phyloP scores from a whole-genome alignment of 1,139 yeast species.

The Diutina ranongensis region DNA sequence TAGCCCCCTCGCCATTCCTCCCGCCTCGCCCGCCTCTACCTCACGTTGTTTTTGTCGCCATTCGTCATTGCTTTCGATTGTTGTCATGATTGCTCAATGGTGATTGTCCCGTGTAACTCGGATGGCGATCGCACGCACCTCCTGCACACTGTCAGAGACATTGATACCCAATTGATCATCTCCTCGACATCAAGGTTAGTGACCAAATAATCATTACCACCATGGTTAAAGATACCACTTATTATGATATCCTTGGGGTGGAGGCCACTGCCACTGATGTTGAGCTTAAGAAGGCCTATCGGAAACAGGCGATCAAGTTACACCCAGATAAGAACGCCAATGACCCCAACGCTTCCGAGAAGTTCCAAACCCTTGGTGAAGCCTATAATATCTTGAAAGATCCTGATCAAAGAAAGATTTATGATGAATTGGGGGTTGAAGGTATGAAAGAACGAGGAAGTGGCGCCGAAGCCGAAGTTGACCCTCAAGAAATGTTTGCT shows the following conservation, averaged over 20 bases:
- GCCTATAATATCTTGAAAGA: slow-evolving; percentile 6
- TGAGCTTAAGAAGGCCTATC: slow-evolving; percentile 18
- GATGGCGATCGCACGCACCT: background rate
- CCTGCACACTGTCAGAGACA: background rate
- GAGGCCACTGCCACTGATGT: slow-evolving; percentile 14
- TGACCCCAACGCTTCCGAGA: slow-evolving; percentile 18
- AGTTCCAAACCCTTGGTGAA: slow-evolving; percentile 15
- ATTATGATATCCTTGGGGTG: slow-evolving; percentile 17
- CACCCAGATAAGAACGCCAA: slow-evolving; percentile 20
- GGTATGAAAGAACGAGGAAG: background rate
- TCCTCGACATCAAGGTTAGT: too few species aligned
- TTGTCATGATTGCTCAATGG: too few species aligned
- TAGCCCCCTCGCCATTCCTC: too few species aligned
- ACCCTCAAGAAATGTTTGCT: slow-evolving; percentile 64
- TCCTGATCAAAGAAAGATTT: background rate
- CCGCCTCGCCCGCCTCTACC: too few species aligned
- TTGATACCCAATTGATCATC: too few species aligned
- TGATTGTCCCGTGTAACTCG: background rate
- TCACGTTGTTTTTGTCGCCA: too few species aligned
- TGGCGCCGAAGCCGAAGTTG: slow-evolving; percentile 12
- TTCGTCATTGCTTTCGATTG: too few species aligned
- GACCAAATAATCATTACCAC: background rate
- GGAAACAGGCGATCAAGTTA: slow-evolving; percentile 17
- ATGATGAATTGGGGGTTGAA: slow-evolving; percentile 6
- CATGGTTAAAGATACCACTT: slow-evolving; percentile 18